These are phyloP conservation scores for Beta lomatogona DNA, from an alignment of 179 eudicot species.

Conservation along the genomic window DNA sequence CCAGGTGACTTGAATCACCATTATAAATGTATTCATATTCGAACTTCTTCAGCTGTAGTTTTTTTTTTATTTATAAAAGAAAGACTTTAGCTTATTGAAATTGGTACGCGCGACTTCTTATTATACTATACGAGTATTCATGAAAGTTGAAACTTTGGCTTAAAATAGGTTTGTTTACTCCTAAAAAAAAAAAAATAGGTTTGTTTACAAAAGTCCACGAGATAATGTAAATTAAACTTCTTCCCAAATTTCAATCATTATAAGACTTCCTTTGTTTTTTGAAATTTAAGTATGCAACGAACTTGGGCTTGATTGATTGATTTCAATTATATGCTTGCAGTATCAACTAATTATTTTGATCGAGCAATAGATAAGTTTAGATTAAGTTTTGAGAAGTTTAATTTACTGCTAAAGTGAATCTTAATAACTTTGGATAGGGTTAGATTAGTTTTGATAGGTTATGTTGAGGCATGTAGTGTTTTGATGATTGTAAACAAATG, in stretches of 20 bases:
- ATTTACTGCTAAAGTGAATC: no score
- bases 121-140: not conserved
- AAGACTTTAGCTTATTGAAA: not conserved
- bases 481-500: no score
- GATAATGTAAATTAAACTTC: conserved; percentile 20
- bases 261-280: not conserved
- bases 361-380: no score
- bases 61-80: not conserved
- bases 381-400: no score
- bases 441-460: no score
- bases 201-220: conserved; percentile 11
- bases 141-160: not conserved
- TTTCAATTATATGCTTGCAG: not conserved
- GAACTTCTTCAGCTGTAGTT: not conserved
- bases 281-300: conserved; percentile 16
- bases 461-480: no score
- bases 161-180: not conserved
- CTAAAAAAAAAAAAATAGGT: no score
- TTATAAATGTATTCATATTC: not conserved
- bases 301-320: conserved; percentile 1
- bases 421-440: no score
- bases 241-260: conserved; percentile 23
- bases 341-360: not conserved
- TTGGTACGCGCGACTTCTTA: conserved; percentile 2
- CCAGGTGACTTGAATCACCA: conserved; percentile 28